Percentiles rank a stretch among this genome's conserved stretches.
phyloP scores from a whole-genome alignment of 2,329 filamentous ascomycete species.

The Volutella citrinella region DNA sequence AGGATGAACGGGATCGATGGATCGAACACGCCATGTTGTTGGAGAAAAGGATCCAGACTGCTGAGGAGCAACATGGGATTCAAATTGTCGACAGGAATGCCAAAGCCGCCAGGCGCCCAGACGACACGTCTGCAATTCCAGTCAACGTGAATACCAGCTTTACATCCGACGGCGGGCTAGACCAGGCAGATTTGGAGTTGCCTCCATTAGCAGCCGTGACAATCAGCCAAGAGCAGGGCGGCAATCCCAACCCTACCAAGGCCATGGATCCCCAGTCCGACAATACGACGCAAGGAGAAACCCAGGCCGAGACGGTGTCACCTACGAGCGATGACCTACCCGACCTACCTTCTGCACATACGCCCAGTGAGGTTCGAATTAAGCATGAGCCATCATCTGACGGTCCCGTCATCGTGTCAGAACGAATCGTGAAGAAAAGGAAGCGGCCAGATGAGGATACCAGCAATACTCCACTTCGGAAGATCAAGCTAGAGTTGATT shows the following conservation, averaged over 20 bases:
- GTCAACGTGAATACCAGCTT: conserved; percentile 18
- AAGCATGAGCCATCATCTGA: conserved; percentile 57
- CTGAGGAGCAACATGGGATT: conserved; percentile 38
- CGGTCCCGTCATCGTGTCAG: conserved; percentile 47
- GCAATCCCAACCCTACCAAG: conserved; percentile 4
- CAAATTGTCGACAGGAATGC: conserved; percentile 24
- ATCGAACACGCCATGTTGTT: conserved; percentile 41
- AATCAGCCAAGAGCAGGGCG: conserved; percentile 7
- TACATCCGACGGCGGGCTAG: conserved; percentile 20
- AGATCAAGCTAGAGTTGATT: conserved; percentile 41
- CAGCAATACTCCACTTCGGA: conserved; percentile 23
- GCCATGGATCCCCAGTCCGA: conserved; percentile 19
- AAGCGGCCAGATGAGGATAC: conserved; percentile 31
- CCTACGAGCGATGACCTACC: too few relatives aligned
- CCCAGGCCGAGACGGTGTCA: too few relatives aligned
- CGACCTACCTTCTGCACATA: conserved; percentile 12
- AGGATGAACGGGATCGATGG: conserved; percentile 44
- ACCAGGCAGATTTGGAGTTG: conserved; percentile 25
- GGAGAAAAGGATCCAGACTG: conserved; percentile 39
- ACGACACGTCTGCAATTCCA: conserved; percentile 8
- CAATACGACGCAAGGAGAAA: conserved; percentile 29
- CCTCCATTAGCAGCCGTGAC: conserved; percentile 23
- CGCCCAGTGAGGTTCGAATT: conserved; percentile 22
- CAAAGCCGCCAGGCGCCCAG: conserved; percentile 9
- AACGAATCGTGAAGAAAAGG: conserved; percentile 47